These are phyloP conservation scores for Aeschynomene evenia DNA, from an alignment of 306 rosid genomes.

Conservation along the genomic window DNA sequence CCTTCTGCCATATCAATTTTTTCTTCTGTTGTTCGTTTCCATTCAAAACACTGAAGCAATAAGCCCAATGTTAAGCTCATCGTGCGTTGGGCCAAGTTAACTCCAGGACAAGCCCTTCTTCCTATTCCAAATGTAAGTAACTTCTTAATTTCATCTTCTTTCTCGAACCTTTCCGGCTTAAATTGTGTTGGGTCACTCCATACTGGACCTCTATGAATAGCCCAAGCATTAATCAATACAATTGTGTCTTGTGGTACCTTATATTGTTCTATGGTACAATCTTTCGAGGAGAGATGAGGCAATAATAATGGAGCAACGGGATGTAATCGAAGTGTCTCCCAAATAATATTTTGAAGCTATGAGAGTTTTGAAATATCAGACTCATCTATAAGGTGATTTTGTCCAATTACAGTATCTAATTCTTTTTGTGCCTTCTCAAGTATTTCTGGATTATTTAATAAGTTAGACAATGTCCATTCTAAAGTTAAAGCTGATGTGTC, in stretches of 20 bases:
- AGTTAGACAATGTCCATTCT: slow-evolving; percentile 60
- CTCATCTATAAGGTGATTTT: slow-evolving; percentile 39
- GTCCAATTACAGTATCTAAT: slow-evolving; percentile 31
- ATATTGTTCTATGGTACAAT: slow-evolving; percentile 37
- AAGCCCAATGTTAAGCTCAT: slow-evolving; percentile 35
- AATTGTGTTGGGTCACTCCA: slow-evolving; percentile 48
- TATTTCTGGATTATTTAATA: slow-evolving; percentile 41
- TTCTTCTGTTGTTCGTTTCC: slow-evolving; percentile 33
- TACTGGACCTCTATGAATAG: slow-evolving; percentile 51
- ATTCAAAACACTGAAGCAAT: slow-evolving; percentile 53
- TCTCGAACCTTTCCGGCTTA: slow-evolving; percentile 50
- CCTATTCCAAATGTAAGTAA: slow-evolving; percentile 51
- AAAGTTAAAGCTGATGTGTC: slow-evolving; percentile 47
- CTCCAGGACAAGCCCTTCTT: slow-evolving; percentile 51
- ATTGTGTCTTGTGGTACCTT: slow-evolving; percentile 44
- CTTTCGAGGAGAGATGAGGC: slow-evolving; percentile 45
- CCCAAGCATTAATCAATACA: slow-evolving; percentile 50
- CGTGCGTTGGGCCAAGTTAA: slow-evolving; percentile 39
- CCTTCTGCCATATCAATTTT: slow-evolving; percentile 44
- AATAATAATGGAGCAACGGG: slow-evolving; percentile 46
- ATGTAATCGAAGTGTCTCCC: slow-evolving; percentile 43
- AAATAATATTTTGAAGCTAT: slow-evolving; percentile 44
- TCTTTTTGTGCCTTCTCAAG: slow-evolving; percentile 43
- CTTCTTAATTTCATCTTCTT: slow-evolving; percentile 31
- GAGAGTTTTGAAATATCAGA: slow-evolving; percentile 40